Evolutionary conservation across 108 stramenopile species (phyloP), one percentile per base, ranked within the genome.

Genomic region (Pseudonitzschia multiseries): DNA sequence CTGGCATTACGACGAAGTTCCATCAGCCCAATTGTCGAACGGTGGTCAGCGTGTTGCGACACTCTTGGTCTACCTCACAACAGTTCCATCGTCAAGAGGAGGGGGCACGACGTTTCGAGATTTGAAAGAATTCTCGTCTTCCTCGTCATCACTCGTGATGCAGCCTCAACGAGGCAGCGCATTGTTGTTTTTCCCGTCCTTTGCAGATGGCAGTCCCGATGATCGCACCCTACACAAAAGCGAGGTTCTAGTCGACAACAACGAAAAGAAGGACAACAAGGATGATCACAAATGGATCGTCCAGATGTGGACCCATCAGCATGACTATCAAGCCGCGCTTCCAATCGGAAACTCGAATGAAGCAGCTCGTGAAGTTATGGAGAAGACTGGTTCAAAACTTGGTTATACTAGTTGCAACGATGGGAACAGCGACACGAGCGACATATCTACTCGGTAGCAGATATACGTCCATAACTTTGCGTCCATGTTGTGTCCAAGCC

Each of bases 21-120:
- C 89, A 27, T 22, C 69, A 27, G 2, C 68, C 13, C 77, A 87
- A 59, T 54, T 88, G 8, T 20, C 29, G 17, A 89, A 93, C 69
- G 89, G 89, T 22, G 91, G 90, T 29, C 91, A 95, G 53, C 83
- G 93, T 24, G 40, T 94, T 26, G 90, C 88, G 18, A 94, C 94
- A 12, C 83, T 96, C 6, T 75, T 94, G 52, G 90, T 96, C 12
- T 94, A 96, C 73, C 77, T 94, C 20, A 94, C 90, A 62, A 78
- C 86, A 29, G 72, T 95, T 5, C 72, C 61, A 18, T 44, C 77
- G 17, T 89, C 86, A 4, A 84, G 70, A 22, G 88, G 88, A 32
- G 94, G 93, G 3, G 88, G 78, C 13, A 97, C 94, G 1, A 71
- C 77, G 22, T 94, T 95, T 78, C 86, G 90, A 12, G 83, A 89